Conservation (phyloP, 345 rosid genomes). For the Camelina neglecta region DNA sequence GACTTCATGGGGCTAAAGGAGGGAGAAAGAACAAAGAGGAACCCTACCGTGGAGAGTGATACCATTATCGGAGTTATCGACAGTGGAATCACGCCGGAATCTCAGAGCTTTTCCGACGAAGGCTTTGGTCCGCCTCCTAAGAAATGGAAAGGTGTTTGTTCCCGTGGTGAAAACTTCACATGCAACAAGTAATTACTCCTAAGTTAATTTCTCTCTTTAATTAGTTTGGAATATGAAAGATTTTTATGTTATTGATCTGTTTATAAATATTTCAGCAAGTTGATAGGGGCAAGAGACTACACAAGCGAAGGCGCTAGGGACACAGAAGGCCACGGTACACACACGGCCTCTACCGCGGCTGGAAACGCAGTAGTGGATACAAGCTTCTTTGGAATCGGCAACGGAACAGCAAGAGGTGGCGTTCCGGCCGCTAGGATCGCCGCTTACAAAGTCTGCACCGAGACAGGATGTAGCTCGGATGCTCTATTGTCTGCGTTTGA, state of each 20-base stretch:
- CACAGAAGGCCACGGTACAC: constrained; percentile 46
- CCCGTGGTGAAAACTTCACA: constrained; percentile 49
- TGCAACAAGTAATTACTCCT: constrained; percentile 57
- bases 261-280: constrained; percentile 20
- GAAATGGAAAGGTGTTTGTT: constrained; percentile 58
- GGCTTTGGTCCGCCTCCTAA: constrained; percentile 58
- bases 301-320: constrained; percentile 37
- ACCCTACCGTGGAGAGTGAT: constrained; percentile 39
- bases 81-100: constrained; percentile 56
- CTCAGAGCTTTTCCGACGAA: constrained; percentile 50
- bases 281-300: constrained; percentile 45
- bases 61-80: constrained; percentile 50
- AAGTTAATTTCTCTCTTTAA: background rate
- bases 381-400: constrained; percentile 52
- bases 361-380: constrained; percentile 46
- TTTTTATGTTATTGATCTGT: constrained; percentile 12
- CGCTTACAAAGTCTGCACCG: constrained; percentile 46
- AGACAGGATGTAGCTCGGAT: background rate
- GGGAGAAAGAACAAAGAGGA: constrained; percentile 11
- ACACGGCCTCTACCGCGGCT: constrained; percentile 66
- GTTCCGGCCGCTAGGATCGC: constrained; percentile 59
- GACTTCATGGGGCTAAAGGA: constrained; percentile 55
- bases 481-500: constrained; percentile 50
- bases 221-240: background rate
- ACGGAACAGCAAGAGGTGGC: constrained; percentile 56